These are phyloP conservation scores for Phoma sp. DNA, from an alignment of 2,329 filamentous ascomycete species.

Conservation along the genomic window DNA sequence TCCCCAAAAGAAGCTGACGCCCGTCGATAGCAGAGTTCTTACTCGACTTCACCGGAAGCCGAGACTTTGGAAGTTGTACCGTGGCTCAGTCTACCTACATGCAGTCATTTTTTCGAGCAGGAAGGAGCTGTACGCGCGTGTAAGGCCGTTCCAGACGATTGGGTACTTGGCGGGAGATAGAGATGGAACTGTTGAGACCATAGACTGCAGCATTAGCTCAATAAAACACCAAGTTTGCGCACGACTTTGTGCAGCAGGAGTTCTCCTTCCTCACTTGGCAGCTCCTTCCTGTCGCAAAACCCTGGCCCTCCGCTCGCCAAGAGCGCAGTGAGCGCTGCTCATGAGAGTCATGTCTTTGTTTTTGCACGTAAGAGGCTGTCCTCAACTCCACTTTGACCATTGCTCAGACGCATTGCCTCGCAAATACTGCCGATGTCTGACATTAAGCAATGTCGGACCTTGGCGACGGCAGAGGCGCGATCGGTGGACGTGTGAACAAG, in stretches of 20 bases:
- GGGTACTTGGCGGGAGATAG: background rate
- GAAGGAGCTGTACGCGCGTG: background rate
- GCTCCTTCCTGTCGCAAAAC: conserved; percentile 1
- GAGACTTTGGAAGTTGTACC: background rate
- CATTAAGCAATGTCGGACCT: conserved; percentile 13
- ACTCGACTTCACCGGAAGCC: conserved; percentile 4
- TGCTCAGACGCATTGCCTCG: conserved; percentile 2
- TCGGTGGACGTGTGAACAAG: conserved; percentile 15
- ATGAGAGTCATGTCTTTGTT: conserved; percentile 11
- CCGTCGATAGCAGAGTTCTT: background rate
- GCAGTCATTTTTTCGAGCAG: background rate
- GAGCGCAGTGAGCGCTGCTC: background rate
- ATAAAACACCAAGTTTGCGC: background rate
- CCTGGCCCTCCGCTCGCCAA: conserved; percentile 2
- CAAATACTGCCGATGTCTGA: background rate
- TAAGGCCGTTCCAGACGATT: background rate
- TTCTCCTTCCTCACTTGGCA: background rate
- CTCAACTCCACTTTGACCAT: conserved; percentile 5
- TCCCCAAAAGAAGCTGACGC: background rate
- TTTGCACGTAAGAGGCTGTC: conserved; percentile 10
- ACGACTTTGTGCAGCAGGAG: background rate
- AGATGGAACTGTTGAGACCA: conserved; percentile 10
- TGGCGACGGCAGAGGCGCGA: conserved; percentile 15
- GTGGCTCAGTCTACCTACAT: background rate
- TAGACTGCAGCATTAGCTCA: conserved; percentile 8